A percentile compares a stretch with the other conserved stretches of the same genome.
These are phyloP conservation scores for Tothia fuscella DNA, from an alignment of 2,329 filamentous ascomycete genomes.

Conservation along the genomic window DNA sequence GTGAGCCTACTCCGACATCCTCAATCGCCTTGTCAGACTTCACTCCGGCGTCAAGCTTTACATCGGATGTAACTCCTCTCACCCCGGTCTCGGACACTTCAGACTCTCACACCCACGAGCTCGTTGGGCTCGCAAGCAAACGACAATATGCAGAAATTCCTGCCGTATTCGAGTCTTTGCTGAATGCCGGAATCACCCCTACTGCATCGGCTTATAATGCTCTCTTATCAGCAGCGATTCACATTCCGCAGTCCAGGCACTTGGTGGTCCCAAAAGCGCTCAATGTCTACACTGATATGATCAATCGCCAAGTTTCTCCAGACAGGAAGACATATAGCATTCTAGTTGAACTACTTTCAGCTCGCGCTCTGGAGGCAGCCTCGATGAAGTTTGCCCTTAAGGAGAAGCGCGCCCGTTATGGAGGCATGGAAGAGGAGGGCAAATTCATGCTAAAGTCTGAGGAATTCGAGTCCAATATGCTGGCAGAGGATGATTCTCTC, in stretches of 20 bases:
- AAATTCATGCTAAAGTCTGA: constrained; percentile 83
- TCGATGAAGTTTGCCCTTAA: constrained; percentile 62
- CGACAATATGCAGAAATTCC: constrained; percentile 80
- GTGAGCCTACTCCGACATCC: constrained; percentile 17
- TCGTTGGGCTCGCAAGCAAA: constrained; percentile 59
- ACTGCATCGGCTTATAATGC: constrained; percentile 85
- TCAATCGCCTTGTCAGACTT: background rate
- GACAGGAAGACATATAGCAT: constrained; percentile 81
- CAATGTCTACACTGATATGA: constrained; percentile 95
- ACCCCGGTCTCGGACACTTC: constrained; percentile 47
- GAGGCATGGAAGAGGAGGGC: constrained; percentile 70
- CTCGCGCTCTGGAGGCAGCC: constrained; percentile 67
- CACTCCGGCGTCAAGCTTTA: constrained; percentile 3
- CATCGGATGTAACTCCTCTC: constrained; percentile 27
- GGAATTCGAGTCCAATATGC: constrained; percentile 74
- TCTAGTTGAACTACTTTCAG: constrained; percentile 69
- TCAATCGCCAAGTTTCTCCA: constrained; percentile 68
- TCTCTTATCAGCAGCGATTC: constrained; percentile 71
- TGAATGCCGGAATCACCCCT: constrained; percentile 69
- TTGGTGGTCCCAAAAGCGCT: constrained; percentile 84
- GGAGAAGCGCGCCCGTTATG: constrained; percentile 71
- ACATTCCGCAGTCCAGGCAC: constrained; percentile 65
- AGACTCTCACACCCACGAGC: constrained; percentile 65
- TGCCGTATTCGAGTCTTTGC: constrained; percentile 78
- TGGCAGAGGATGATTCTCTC: constrained; percentile 77